Evolutionary conservation across 2,329 filamentous ascomycete genomes (phyloP).

Genomic region (Clathrospora elynae): DNA sequence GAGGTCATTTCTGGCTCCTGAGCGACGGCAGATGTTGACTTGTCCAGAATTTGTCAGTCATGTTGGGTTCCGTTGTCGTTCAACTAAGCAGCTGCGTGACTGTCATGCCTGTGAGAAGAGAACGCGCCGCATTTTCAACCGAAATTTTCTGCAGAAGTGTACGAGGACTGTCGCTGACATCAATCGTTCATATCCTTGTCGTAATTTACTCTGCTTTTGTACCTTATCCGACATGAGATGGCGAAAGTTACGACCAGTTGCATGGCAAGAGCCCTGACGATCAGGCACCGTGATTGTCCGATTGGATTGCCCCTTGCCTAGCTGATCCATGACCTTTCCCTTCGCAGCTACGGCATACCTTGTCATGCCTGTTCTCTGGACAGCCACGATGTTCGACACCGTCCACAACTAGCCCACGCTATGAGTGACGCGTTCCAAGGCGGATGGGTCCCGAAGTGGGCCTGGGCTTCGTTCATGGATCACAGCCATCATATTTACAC

Average conservation of each 20-base stretch:
- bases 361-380: conserved; percentile 35
- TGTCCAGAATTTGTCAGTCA: conserved; percentile 2
- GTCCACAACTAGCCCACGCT: conserved; percentile 38
- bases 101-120: conserved; percentile 6
- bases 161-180: conserved; percentile 12
- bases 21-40: conserved; percentile 3
- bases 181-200: conserved; percentile 28
- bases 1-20: conserved; percentile 25
- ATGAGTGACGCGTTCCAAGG: conserved; percentile 40
- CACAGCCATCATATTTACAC: conserved; percentile 46
- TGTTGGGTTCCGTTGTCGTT: conserved; percentile 5
- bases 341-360: conserved; percentile 28
- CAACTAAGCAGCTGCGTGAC: conserved; percentile 12
- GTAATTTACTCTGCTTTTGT: conserved; percentile 42
- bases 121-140: conserved; percentile 24
- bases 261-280: conserved; percentile 31
- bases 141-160: conserved; percentile 29
- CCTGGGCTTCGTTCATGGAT: conserved; percentile 30
- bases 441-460: conserved; percentile 36
- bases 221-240: conserved; percentile 29
- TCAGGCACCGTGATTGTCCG: conserved; percentile 39
- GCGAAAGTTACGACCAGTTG: conserved; percentile 34
- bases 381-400: conserved; percentile 43
- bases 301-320: conserved; percentile 37
- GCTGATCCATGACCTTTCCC: conserved; percentile 24